phyloP scores from a whole-genome alignment of 345 rosid species.

The Linum tenue region DNA sequence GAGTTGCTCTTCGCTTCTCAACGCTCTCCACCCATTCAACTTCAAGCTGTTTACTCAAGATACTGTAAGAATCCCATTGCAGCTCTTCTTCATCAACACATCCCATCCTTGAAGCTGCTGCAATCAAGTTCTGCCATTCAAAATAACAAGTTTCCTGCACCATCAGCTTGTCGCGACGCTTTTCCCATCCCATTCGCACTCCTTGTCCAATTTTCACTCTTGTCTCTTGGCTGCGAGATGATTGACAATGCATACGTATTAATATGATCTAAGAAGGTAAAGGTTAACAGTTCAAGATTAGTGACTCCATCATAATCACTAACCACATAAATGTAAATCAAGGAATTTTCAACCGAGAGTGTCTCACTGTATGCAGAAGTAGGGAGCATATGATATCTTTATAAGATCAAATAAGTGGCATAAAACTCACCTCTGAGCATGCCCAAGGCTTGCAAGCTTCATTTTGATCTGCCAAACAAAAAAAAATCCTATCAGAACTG shows the following conservation, averaged over 20 bases:
- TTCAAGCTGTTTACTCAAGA: constrained; percentile 44
- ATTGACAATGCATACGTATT: constrained; percentile 8
- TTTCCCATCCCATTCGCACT: constrained; percentile 70
- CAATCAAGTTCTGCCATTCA: constrained; percentile 90
- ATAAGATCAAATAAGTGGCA: constrained; percentile 5
- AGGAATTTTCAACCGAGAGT: background rate
- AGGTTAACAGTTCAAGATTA: background rate
- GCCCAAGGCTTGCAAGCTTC: constrained; percentile 71
- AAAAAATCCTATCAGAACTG: background rate
- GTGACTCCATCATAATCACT: background rate
- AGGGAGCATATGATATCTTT: no score
- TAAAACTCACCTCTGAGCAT: constrained; percentile 64
- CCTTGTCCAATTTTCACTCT: constrained; percentile 61
- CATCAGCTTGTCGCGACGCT: constrained; percentile 48
- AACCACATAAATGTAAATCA: background rate
- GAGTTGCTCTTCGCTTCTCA: constrained; percentile 46
- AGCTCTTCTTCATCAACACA: constrained; percentile 49
- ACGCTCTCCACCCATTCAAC: constrained; percentile 69
- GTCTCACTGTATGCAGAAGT: no score
- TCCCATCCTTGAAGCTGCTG: constrained; percentile 71
- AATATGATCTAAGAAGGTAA: background rate
- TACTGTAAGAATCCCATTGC: constrained; percentile 70
- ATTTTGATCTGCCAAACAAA: constrained; percentile 55
- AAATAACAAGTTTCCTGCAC: constrained; percentile 63
- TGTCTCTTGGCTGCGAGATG: constrained; percentile 56